Base-by-base conservation (phyloP, 2,329 filamentous ascomycete genomes). In the Rhytidhysteron rufulum region DNA sequence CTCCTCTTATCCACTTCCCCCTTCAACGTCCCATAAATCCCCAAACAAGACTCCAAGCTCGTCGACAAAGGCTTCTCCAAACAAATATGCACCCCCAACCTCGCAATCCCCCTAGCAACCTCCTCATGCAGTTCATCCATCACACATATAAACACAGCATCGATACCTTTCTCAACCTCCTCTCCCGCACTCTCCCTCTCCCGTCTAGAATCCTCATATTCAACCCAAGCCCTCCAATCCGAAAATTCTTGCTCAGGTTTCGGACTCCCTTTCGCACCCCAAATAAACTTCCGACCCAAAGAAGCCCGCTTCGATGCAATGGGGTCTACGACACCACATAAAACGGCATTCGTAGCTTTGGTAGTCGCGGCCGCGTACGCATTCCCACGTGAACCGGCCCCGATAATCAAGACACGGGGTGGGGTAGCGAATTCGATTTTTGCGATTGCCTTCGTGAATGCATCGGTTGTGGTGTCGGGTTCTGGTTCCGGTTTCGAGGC, bases 21-120 rank as follows among this genome's bases (percentile, higher is more conserved):
- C 8, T 50, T 51, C 47, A 87, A 60, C 1, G 82, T 75, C 35
- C 68, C 68, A 62, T 82, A 88, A 55, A 95, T 91, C 31, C 72
- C 73, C 25, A 95, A 70, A 58, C 89, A 96, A 54, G 93, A 88
- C 15, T 75, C 65, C 20, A 97, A 70, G 0, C 79, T 85, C 17
- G 88, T 88, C 0, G 89, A 88, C 39, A 98, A 70, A 2, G 93
- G 93, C 68, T 98, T 98, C 73, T 98, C 93, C 62, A 89, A 94
- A 74, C 96, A 86, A 48, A 97, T 81, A 63, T 96, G 89, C 34
- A 96, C 69, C 2, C 73, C 78, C 60, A 71, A 68, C 10, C 78
- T 78, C 1, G 86, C 83, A 38, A 95, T 74, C 1, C 80, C 85
- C 31, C 83, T 75, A 17, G 95, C 78, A 34, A 91, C 88, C 41